phyloP scores from a whole-genome alignment of 352 stramenopile genomes.

The Globisporangium splendens region DNA sequence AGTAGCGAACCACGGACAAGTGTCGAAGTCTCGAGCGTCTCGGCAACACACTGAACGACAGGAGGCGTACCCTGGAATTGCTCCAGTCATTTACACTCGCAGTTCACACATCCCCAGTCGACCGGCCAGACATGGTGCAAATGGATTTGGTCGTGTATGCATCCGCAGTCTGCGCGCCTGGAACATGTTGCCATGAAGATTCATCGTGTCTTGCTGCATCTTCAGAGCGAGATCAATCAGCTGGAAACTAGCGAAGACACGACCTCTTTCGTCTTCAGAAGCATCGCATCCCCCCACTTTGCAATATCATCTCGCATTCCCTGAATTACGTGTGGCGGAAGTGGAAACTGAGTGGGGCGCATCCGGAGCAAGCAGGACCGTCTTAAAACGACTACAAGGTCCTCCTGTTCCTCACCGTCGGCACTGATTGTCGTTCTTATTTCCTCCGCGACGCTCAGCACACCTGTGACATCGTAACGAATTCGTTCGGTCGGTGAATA shows the following conservation, averaged over 20 bases:
- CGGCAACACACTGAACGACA: too few species aligned
- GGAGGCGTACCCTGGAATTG: too few species aligned
- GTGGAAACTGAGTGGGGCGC: background rate
- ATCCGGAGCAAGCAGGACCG: slow-evolving; percentile 2
- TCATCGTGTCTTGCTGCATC: too few species aligned
- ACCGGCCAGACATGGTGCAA: too few species aligned
- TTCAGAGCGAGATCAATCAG: background rate
- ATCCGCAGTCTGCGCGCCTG: too few species aligned
- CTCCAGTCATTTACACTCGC: too few species aligned
- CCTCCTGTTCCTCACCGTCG: background rate
- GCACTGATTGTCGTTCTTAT: background rate
- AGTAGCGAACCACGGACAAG: too few species aligned
- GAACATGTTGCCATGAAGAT: slow-evolving; percentile 13
- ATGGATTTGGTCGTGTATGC: too few species aligned
- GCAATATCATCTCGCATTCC: slow-evolving; percentile 1
- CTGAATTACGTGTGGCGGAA: background rate
- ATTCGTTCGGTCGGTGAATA: slow-evolving; percentile 5
- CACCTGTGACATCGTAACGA: slow-evolving; percentile 5
- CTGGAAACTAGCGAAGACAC: slow-evolving; percentile 19
- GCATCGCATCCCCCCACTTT: slow-evolving; percentile 11
- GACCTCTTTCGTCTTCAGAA: slow-evolving; percentile 4
- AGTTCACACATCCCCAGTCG: too few species aligned
- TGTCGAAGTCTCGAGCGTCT: too few species aligned
- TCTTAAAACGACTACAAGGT: slow-evolving; percentile 1
- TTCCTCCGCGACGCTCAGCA: slow-evolving; percentile 4